phyloP scores from a whole-genome alignment of 768 basidiomycete genomes.

The Naganishia kalamii region DNA sequence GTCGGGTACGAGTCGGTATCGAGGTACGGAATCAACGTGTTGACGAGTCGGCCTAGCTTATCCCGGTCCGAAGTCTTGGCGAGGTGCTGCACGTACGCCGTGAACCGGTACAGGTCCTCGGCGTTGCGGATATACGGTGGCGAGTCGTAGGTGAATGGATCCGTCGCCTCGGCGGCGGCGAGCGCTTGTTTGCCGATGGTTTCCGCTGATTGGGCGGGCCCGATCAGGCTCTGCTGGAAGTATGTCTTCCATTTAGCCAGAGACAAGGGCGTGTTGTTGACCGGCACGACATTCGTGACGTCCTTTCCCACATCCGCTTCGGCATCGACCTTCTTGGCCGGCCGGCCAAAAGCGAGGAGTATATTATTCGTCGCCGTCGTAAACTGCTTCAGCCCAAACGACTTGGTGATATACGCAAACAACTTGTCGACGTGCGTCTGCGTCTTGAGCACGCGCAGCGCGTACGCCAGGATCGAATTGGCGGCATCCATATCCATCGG shows the following conservation, averaged over 20 bases:
- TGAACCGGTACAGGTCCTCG: neutral
- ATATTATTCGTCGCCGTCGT: neutral
- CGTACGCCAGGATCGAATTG: constrained; percentile 33
- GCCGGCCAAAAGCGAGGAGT: neutral
- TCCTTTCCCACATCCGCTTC: neutral
- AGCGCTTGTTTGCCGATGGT: neutral
- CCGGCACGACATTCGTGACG: neutral
- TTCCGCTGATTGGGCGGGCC: neutral
- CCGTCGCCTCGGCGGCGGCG: neutral
- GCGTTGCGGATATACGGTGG: neutral
- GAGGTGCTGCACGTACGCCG: neutral
- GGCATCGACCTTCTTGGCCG: neutral
- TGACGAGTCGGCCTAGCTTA: neutral
- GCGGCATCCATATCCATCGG: constrained; percentile 30
- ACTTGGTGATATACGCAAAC: neutral
- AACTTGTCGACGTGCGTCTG: neutral
- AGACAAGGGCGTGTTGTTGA: neutral
- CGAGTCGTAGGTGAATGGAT: constrained; percentile 1
- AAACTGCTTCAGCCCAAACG: neutral
- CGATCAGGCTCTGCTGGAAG: neutral
- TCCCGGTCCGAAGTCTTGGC: neutral
- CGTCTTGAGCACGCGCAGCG: constrained; percentile 23
- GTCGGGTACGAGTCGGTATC: constrained; percentile 5
- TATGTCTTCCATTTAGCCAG: constrained; percentile 2
- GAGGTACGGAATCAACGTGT: constrained; percentile 4